Percentiles rank a stretch among this genome's conserved stretches.
Conservation (phyloP, 1,139 yeast species). For the Debaryomycetaceae sp. region DNA sequence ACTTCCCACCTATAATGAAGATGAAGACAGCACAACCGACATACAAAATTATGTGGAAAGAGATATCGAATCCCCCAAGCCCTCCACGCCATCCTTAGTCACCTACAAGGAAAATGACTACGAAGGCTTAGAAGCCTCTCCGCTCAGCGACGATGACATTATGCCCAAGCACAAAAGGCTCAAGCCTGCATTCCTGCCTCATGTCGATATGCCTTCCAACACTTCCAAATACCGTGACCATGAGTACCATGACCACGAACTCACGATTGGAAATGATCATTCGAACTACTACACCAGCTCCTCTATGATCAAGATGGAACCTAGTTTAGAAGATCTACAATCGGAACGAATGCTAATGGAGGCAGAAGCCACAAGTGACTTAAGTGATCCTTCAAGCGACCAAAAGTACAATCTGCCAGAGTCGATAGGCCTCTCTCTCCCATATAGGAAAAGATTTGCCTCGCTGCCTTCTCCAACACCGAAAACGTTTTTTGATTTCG, state of each 20-base stretch:
- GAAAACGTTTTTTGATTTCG: conserved; percentile 2
- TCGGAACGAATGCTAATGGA: not conserved
- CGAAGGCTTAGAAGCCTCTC: not conserved
- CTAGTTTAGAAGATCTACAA: not conserved
- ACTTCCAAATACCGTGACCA: not conserved
- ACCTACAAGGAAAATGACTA: not conserved
- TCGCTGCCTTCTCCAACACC: not conserved
- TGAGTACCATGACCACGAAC: not conserved
- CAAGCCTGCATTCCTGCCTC: not conserved
- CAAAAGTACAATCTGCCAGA: not conserved
- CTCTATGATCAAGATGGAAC: not conserved
- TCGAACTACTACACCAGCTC: not conserved
- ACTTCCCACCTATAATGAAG: not conserved
- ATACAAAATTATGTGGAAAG: not conserved
- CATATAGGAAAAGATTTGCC: not conserved
- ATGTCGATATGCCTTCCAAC: not conserved
- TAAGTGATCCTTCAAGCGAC: not conserved
- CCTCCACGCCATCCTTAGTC: not conserved
- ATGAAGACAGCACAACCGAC: not conserved
- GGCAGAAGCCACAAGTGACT: not conserved
- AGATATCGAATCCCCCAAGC: not conserved
- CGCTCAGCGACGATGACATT: not conserved
- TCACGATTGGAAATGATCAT: not conserved
- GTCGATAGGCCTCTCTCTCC: not conserved
- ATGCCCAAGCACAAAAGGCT: not conserved